Percentiles rank a stretch among this genome's conserved stretches.
Evolutionary conservation across 2,329 filamentous ascomycete genomes (phyloP).

Genomic region (Sporothrix luriei): DNA sequence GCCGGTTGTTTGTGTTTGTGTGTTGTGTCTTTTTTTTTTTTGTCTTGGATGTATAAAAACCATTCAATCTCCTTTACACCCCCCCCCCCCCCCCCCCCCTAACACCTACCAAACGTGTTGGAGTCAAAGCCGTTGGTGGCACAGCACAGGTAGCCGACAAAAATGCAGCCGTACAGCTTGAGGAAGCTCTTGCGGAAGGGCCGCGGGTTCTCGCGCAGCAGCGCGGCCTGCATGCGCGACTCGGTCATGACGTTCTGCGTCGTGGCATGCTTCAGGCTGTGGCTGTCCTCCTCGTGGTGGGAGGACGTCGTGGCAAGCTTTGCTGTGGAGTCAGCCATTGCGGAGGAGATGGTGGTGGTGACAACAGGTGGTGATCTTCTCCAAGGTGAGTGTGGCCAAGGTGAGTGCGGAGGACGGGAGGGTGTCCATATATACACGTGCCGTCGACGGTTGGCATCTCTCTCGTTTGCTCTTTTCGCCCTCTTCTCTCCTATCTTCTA

Average conservation of each 20-base stretch:
- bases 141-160: conserved; percentile 29
- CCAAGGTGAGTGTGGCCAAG: neutral
- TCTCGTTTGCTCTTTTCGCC: neutral
- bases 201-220: conserved; percentile 27
- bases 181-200: conserved; percentile 23
- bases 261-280: conserved; percentile 8
- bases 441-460: too few relatives aligned
- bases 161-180: conserved; percentile 29
- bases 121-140: conserved; percentile 29
- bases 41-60: too few relatives aligned
- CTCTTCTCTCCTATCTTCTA: neutral
- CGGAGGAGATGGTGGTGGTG: neutral
- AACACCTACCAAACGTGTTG: conserved; percentile 25
- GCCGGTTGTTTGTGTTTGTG: too few relatives aligned
- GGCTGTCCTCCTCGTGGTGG: conserved; percentile 5
- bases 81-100: too few relatives aligned
- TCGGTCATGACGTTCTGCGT: conserved; percentile 25
- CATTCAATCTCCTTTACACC: neutral
- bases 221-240: conserved; percentile 29
- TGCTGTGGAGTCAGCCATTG: neutral
- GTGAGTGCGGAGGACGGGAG: neutral
- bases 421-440: neutral
- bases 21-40: too few relatives aligned
- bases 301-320: neutral
- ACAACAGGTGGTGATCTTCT: neutral